phyloP scores from a whole-genome alignment of 2,329 filamentous ascomycete species.

The Claviceps citrina region DNA sequence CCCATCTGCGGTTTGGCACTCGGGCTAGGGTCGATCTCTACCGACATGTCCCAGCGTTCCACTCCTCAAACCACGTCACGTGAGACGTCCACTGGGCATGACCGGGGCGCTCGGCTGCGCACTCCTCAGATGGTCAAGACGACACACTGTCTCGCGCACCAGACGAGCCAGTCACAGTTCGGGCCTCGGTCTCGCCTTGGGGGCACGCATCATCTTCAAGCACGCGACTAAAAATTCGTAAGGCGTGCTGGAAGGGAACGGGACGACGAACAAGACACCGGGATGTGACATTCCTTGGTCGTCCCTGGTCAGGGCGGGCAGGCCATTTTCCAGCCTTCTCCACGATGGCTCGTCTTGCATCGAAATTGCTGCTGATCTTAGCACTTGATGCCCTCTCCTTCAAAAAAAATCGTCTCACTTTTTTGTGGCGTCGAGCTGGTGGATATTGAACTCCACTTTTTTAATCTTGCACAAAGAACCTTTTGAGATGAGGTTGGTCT shows the following conservation, averaged over 20 bases:
- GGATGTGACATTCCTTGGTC: not conserved
- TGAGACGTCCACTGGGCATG: not conserved
- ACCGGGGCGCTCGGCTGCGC: not conserved
- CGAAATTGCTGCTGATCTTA: not conserved
- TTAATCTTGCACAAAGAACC: not conserved
- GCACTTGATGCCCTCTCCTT: not conserved
- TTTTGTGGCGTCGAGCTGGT: not conserved
- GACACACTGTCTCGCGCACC: no score
- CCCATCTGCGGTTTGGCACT: not conserved
- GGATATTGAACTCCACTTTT: not conserved
- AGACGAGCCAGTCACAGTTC: not conserved
- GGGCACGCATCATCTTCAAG: not conserved
- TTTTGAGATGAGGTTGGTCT: not conserved
- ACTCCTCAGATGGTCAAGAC: not conserved
- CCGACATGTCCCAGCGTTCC: not conserved
- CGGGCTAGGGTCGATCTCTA: not conserved
- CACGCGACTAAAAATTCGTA: no score
- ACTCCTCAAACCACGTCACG: not conserved
- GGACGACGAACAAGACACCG: not conserved
- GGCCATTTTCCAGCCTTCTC: not conserved
- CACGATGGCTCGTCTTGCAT: not conserved
- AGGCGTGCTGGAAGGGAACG: not conserved
- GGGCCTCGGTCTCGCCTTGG: not conserved
- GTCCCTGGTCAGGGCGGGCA: not conserved
- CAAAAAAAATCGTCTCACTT: not conserved